These are phyloP conservation scores for Kuraishia cidri DNA, from an alignment of 805 yeast genomes.

Conservation along the genomic window DNA sequence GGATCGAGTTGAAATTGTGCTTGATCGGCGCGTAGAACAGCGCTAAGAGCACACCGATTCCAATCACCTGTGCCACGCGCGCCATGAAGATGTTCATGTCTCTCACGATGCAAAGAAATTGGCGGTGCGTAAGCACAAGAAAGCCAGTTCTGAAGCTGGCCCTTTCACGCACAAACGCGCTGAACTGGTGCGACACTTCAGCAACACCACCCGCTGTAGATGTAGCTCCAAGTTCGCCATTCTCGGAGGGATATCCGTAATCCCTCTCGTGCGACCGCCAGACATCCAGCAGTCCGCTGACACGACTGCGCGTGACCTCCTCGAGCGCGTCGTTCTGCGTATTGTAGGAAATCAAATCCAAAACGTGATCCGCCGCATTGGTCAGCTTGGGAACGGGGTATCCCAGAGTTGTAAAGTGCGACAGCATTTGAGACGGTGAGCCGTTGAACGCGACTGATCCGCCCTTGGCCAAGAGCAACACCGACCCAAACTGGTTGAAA, in stretches of 20 bases:
- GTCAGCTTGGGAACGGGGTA: constrained; percentile 49
- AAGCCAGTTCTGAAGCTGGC: constrained; percentile 24
- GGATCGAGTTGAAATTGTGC: constrained; percentile 39
- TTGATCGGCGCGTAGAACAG: constrained; percentile 58
- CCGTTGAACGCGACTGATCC: constrained; percentile 69
- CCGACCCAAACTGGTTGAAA: constrained; percentile 56
- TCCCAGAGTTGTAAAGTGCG: constrained; percentile 40
- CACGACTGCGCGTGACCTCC: constrained; percentile 26
- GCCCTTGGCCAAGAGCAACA: constrained; percentile 67
- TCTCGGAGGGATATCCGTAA: too few relatives aligned
- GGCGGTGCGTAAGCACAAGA: constrained; percentile 24
- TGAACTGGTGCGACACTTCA: constrained; percentile 11
- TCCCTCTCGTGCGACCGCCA: constrained; percentile 21
- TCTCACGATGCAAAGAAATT: constrained; percentile 31
- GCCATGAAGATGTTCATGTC: constrained; percentile 54
- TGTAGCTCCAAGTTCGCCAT: background rate
- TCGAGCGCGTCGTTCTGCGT: constrained; percentile 35
- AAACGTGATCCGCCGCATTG: constrained; percentile 66
- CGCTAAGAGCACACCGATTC: constrained; percentile 56
- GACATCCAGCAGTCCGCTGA: constrained; percentile 21
- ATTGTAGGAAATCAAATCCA: constrained; percentile 61
- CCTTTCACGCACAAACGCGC: constrained; percentile 18
- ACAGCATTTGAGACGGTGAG: constrained; percentile 26
- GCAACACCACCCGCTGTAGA: constrained; percentile 6
- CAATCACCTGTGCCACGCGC: constrained; percentile 54